phyloP scores from a whole-genome alignment of 2,329 filamentous ascomycete genomes.

The Sporothrix euskadiensis region DNA sequence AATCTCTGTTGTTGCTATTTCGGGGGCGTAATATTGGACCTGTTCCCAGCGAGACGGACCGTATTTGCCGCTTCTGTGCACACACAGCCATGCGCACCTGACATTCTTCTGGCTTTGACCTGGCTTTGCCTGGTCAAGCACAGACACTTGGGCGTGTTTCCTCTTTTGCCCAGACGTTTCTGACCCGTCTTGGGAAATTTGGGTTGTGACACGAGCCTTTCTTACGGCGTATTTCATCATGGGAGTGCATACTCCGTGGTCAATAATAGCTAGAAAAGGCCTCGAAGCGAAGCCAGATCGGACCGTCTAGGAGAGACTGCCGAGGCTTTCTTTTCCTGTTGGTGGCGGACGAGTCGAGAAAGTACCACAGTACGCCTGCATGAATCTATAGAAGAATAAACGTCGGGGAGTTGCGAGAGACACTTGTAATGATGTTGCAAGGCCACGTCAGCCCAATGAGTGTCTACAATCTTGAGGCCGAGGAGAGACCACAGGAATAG shows the following conservation, averaged over 20 bases:
- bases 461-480: neutral
- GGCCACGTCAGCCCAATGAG: neutral
- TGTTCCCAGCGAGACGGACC: constrained; percentile 5
- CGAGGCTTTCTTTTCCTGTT: neutral
- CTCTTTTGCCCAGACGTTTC: neutral
- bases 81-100: neutral
- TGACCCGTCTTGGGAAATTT: neutral
- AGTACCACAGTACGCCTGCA: neutral
- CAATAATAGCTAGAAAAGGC: neutral
- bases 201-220: neutral
- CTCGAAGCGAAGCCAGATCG: neutral
- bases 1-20: neutral
- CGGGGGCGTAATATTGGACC: neutral
- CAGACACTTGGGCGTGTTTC: neutral
- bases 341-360: neutral
- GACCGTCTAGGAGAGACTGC: neutral
- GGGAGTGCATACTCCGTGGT: neutral
- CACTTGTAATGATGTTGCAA: neutral
- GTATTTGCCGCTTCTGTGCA: neutral
- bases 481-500: too few relatives aligned
- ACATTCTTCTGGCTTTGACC: neutral
- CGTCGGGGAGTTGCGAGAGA: neutral
- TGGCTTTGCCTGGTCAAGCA: neutral
- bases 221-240: neutral
- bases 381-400: neutral